Evolutionary conservation across 805 yeast species (phyloP).

Genomic region (Wickerhamiella australiensis): DNA sequence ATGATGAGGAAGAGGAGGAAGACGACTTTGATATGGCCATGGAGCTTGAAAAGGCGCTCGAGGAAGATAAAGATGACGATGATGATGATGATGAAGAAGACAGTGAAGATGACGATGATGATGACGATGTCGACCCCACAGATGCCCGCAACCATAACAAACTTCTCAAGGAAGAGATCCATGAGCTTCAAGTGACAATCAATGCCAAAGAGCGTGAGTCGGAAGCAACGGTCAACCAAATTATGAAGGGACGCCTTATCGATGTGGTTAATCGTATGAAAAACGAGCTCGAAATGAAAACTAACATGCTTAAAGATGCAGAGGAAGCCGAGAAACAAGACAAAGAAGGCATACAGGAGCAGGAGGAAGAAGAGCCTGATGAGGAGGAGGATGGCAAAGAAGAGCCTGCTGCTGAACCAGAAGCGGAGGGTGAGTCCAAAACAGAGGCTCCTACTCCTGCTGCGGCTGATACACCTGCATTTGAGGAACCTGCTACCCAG

Average conservation of each 20-base stretch:
- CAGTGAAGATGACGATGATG: constrained; percentile 40
- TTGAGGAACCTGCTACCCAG: background rate
- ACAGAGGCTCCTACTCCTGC: background rate
- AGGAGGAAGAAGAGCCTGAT: constrained; percentile 27
- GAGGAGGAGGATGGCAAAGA: constrained; percentile 28
- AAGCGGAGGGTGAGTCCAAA: constrained; percentile 21
- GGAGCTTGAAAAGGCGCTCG: constrained; percentile 31
- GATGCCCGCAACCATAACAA: constrained; percentile 52
- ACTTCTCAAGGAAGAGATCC: constrained; percentile 70
- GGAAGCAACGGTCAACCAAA: constrained; percentile 62
- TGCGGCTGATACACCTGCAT: background rate
- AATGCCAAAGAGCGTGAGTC: constrained; percentile 62
- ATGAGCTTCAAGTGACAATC: constrained; percentile 68
- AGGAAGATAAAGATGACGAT: constrained; percentile 40
- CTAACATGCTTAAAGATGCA: constrained; percentile 42
- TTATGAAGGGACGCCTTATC: constrained; percentile 73
- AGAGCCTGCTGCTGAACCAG: constrained; percentile 26
- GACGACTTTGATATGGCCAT: constrained; percentile 23
- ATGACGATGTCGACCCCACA: constrained; percentile 39
- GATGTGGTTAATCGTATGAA: constrained; percentile 68
- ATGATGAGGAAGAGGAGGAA: constrained; percentile 27
- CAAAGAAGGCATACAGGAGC: constrained; percentile 23
- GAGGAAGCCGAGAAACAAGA: constrained; percentile 18
- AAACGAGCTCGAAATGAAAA: constrained; percentile 71
- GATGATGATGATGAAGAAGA: constrained; percentile 46